Conservation (phyloP, 306 rosid species). For the Malus sylvestris region DNA sequence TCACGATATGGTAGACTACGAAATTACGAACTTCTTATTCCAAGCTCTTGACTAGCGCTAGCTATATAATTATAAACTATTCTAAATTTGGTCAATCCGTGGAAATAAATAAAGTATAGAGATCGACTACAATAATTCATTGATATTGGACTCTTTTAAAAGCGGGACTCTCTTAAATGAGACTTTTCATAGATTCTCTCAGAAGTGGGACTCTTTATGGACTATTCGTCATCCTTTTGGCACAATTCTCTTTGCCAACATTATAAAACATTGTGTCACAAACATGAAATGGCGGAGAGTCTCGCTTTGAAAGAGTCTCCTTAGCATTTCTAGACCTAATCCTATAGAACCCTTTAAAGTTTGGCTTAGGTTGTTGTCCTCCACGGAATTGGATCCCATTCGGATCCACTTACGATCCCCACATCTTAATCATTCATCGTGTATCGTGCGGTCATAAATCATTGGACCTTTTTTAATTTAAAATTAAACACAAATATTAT, state of each 20-base stretch:
- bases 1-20: neutral
- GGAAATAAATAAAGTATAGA: neutral
- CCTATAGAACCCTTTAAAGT: neutral
- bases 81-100: neutral
- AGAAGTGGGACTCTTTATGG: too few species aligned
- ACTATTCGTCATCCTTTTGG: too few species aligned
- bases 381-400: neutral
- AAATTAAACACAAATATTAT: too few species aligned
- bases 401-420: too few species aligned
- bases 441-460: too few species aligned
- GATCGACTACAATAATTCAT: neutral
- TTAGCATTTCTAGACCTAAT: neutral
- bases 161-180: accelerated
- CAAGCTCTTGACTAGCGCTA: neutral
- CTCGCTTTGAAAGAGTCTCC: too few species aligned
- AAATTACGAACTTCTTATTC: neutral
- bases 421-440: too few species aligned
- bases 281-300: too few species aligned
- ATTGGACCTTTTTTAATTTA: too few species aligned
- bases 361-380: neutral
- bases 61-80: neutral
- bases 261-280: too few species aligned
- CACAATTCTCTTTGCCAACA: too few species aligned
- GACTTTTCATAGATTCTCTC: too few species aligned
- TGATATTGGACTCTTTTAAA: neutral